Percentiles rank a stretch among this genome's conserved stretches.
These are phyloP conservation scores for Yarrowia porcina DNA, from an alignment of 805 yeast genomes.

Conservation along the genomic window DNA sequence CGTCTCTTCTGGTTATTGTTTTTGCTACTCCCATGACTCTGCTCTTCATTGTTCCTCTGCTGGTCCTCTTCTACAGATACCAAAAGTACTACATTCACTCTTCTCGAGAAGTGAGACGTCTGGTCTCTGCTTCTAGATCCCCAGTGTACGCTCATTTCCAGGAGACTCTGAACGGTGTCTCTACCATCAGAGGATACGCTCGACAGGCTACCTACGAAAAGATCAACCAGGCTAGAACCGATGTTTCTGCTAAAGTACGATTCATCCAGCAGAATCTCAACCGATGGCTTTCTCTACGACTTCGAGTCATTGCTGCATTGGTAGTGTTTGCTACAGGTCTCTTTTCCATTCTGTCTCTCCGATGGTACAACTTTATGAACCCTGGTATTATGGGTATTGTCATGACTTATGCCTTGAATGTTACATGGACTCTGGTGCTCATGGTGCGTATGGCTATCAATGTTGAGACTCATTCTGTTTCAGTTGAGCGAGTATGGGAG, in stretches of 20 bases:
- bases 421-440: constrained; percentile 84
- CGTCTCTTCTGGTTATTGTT: constrained; percentile 77
- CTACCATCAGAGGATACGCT: constrained; percentile 74
- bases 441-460: constrained; percentile 91
- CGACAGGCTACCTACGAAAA: constrained; percentile 61
- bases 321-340: constrained; percentile 73
- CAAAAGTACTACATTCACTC: constrained; percentile 67
- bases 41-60: constrained; percentile 67
- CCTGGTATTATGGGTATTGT: constrained; percentile 90
- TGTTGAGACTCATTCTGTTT: constrained; percentile 87
- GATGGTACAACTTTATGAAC: constrained; percentile 51
- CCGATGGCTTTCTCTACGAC: constrained; percentile 88
- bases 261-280: constrained; percentile 80
- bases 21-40: constrained; percentile 85
- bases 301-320: constrained; percentile 79
- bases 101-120: constrained; percentile 74
- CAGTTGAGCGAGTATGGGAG: constrained; percentile 58
- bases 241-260: constrained; percentile 73
- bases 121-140: constrained; percentile 62
- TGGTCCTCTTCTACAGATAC: constrained; percentile 61
- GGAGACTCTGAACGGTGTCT: constrained; percentile 73
- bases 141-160: constrained; percentile 82
- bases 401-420: constrained; percentile 78
- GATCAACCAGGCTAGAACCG: constrained; percentile 47
- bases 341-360: constrained; percentile 53